Evolutionary conservation across 2,329 filamentous ascomycete species (phyloP), one percentile per base, ranked within the genome.

Genomic region (Leptosphaerulina australis): DNA sequence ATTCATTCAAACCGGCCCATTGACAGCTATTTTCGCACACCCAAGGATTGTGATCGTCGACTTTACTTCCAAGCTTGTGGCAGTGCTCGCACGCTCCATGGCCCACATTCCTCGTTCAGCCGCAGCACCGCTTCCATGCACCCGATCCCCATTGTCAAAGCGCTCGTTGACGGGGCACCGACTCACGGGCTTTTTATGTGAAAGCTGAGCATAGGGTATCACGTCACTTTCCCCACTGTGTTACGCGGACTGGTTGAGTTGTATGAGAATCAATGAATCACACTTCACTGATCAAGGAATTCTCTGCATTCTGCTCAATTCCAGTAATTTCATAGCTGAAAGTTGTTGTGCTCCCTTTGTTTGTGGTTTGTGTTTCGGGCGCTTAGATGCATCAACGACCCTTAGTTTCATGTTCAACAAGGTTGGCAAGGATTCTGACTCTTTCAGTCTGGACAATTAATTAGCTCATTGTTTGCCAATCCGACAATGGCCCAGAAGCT

Each of bases 61-160:
- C 24, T 6, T 14, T 20, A 37, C 17, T 25, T 28, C 33, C 25
- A 22, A 29, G n/a, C 15, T 24, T 36, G 41, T 51, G 48, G 48
- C 48, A 46, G 41, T 46, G 48, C 48, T 30, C 36, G 48, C 48
- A 51, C 41, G 48, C 33, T 22, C 35, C 29, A 8, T 4, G 22
- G n/a, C 41, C 41, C 48, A 46, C 48, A 51, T 51, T 43, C 41
- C 48, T 37, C 15, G 25, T 24, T 45, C 36, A 51, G 48, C 48
- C 48, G 41, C 48, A 51, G 35, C 36, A 41, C 8, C 18, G 26
- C 31, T 30, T 28, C 41, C 29, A 50, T 25, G 40, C 33, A 26
- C 47, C 25, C 12, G 28, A 24, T 29, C 29, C 21, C 18, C 25
- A 36, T 28, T 14, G 26, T 49, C 45, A 22, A 41, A 44, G 40